These are phyloP conservation scores for Phytopythium litorale DNA, from an alignment of 352 stramenopile genomes.

Conservation along the genomic window DNA sequence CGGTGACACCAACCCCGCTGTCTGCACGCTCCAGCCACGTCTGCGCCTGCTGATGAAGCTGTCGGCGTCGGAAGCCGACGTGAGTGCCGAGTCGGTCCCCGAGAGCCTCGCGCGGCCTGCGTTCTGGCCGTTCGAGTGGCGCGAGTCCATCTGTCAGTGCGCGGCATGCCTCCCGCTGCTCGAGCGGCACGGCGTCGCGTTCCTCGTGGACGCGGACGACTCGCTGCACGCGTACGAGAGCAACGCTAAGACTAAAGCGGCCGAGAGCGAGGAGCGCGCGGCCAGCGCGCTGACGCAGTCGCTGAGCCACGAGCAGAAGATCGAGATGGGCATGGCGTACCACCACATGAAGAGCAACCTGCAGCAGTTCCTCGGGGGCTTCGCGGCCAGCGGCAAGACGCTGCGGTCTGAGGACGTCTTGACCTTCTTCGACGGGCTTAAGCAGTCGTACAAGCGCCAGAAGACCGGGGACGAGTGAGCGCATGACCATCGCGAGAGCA, in stretches of 20 bases:
- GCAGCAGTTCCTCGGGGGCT: slow-evolving; percentile 56
- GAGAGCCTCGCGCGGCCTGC: slow-evolving; percentile 25
- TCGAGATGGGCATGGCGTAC: slow-evolving; percentile 73
- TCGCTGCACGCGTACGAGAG: slow-evolving; percentile 65
- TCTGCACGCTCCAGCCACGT: slow-evolving; percentile 5
- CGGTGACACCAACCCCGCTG: background rate
- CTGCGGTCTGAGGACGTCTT: slow-evolving; percentile 71
- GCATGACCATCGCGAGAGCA: background rate
- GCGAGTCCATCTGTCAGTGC: slow-evolving; percentile 51
- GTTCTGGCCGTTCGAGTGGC: slow-evolving; percentile 70
- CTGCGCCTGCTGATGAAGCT: slow-evolving; percentile 8
- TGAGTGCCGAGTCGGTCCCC: background rate
- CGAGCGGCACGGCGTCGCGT: slow-evolving; percentile 46
- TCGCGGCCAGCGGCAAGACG: slow-evolving; percentile 55
- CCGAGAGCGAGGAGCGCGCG: slow-evolving; percentile 34
- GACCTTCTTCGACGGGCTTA: slow-evolving; percentile 58
- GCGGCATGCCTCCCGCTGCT: slow-evolving; percentile 42
- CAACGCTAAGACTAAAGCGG: slow-evolving; percentile 30
- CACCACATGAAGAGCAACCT: slow-evolving; percentile 70
- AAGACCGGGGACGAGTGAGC: slow-evolving; percentile 23
- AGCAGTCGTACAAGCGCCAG: slow-evolving; percentile 45
- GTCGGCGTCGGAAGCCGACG: slow-evolving; percentile 3
- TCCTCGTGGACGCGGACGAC: slow-evolving; percentile 60
- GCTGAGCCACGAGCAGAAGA: slow-evolving; percentile 65
- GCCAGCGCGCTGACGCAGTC: slow-evolving; percentile 48